Base-by-base conservation (phyloP, 345 rosid genomes). In the Lepidium aucheri region DNA sequence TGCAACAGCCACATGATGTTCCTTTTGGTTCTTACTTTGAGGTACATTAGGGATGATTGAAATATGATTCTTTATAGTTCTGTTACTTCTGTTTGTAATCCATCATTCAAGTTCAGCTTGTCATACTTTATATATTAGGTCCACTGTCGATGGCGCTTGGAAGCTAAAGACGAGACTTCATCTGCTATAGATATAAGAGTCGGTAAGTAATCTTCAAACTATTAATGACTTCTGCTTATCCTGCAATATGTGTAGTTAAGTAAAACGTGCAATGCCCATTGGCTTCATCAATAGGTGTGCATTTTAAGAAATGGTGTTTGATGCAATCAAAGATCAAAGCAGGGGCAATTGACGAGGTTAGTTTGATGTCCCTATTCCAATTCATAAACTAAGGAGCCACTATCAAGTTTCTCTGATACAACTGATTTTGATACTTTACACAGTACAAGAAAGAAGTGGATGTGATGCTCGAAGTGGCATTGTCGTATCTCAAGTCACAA, bases 21-120 rank as follows among this genome's bases (percentile, higher is more conserved):
- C 99, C 99, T 17, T 94, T 94, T 55, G 99, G 99, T 26, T 88
- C 99, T 68, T 83, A 75, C 80, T 94, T 94, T 75, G 99, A 94
- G 89, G 98, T 88, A 69, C 14, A 39, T 66, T 5, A 14, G 24
- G 20, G 44, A 24, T 42, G 53, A 41, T 14, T 62, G 13, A 28
- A 43, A 13, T 46, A 52, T 64, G 44, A 14, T 72, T 38, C 20
- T 2, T 20, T 20, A 20, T n/a, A n/a, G n/a, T n/a, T n/a, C n/a
- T n/a, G n/a, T 20, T 20, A 20, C n/a, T 20, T 61, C 22, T 33
- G 1, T 60, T 35, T 60, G 22, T 20, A 20, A 20, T 20, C 22
- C 22, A 1, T 20, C 22, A 20, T 20, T 20, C n/a, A 20, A 20
- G 22, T 20, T 20, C 22, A 20, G 22, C 30, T 17, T 47, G 39